phyloP scores from a whole-genome alignment of 2,329 filamentous ascomycete genomes.

The Trichoderma sp. region DNA sequence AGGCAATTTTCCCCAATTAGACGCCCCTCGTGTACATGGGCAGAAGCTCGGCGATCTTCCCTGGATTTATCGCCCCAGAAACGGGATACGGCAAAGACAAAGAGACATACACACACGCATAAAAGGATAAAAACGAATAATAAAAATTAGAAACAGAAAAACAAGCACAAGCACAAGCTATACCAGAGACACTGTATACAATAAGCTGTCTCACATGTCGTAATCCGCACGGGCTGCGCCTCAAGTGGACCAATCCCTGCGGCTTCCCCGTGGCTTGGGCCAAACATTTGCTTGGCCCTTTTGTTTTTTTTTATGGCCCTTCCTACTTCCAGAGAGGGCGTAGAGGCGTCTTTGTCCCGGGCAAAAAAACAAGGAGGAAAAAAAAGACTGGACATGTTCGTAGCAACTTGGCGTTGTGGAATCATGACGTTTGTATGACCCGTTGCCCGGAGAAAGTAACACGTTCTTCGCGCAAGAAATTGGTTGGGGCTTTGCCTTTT shows the following conservation, averaged over 20 bases:
- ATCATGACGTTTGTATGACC: conserved; percentile 18
- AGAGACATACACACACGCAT: background rate
- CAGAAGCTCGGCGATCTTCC: background rate
- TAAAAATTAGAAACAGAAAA: background rate
- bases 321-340: background rate
- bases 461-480: background rate
- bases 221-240: conserved; percentile 17
- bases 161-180: background rate
- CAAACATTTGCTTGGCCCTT: background rate
- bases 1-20: conserved; percentile 7
- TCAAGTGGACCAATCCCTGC: conserved; percentile 8
- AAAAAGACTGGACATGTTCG: background rate
- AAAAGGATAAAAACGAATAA: background rate
- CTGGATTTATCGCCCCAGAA: background rate
- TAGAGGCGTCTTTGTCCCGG: background rate
- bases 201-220: conserved; percentile 16
- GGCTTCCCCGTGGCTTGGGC: conserved; percentile 14
- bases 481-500: background rate
- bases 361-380: background rate
- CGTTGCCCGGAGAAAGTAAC: too few relatives aligned
- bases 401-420: background rate
- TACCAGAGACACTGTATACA: conserved; percentile 12
- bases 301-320: background rate
- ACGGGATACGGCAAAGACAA: background rate
- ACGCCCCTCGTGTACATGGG: background rate